Base-by-base conservation (phyloP, 495 filamentous ascomycete species). In the Penicillium cosmopolitanum region DNA sequence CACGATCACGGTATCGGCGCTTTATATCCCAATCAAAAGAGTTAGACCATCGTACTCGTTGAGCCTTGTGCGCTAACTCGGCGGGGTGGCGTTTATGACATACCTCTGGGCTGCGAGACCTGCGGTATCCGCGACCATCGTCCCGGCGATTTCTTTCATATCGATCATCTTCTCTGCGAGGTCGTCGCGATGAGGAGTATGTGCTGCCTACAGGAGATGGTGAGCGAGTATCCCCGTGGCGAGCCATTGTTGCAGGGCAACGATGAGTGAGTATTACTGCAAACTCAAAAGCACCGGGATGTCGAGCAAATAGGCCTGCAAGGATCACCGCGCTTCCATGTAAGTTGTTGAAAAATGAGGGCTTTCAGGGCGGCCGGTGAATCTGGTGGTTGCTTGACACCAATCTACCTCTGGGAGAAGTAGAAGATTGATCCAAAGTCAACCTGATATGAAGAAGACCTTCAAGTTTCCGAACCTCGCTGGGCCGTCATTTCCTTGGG, bases 161-260 rank as follows among this genome's bases (percentile, higher is more conserved):
- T 59, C 88, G 85, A 72, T 91, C 89, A 73, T 91, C 87, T 72
- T 92, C 88, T 82, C 88, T 86, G 70, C 87, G 89, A 66, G 70
- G 78, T 65, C 85, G 84, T 80, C 85, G 87, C 67, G 88, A 87
- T 68, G 87, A 87, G 76, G 87, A 88, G 76, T 84, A 85, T 70
- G 89, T 86, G 82, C 89, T 92, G 87, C 89, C 90, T 92, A 89
- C 87, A 89, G 90, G 90, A 86, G 90, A 92, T 90, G 90, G 90
- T 93, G 90, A 93, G 89, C 89, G 90, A 86, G 88, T 87, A 86
- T 92, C 89, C 87, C 85, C 89, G 84, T 85, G 90, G 82, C 90
- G 89, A 89, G 89, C 88, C 90, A 93, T 93, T 77, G 76, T 88
- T 83, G 82, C 83, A 80, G 78, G 78, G 79, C 80, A 83, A 78